Evolutionary conservation across 164 flowering plant genomes (phyloP).

Genomic region (Stephania yunnanensis): DNA sequence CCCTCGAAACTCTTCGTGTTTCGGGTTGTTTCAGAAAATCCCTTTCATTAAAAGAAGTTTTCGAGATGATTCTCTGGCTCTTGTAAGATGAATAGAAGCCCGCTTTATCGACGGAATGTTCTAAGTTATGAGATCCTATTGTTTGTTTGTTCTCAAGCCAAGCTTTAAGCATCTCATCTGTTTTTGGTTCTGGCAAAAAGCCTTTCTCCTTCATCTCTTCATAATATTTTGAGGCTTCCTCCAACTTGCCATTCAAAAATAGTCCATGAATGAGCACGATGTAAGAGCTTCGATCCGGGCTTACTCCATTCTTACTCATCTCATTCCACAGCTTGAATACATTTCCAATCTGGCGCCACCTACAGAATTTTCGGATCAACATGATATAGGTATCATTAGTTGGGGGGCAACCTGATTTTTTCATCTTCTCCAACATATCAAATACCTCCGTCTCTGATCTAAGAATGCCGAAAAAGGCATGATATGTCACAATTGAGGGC

Average conservation of each 20-base stretch:
- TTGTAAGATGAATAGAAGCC: constrained; percentile 11
- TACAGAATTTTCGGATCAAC: constrained; percentile 74
- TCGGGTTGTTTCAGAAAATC: constrained; percentile 45
- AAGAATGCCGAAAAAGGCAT: constrained; percentile 51
- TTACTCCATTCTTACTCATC: constrained; percentile 53
- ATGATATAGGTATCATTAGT: constrained; percentile 61
- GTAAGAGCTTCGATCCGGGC: constrained; percentile 71
- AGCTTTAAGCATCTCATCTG: constrained; percentile 58
- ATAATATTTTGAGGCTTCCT: constrained; percentile 59
- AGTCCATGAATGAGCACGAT: constrained; percentile 72
- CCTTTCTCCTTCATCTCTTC: constrained; percentile 66
- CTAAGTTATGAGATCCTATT: constrained; percentile 15
- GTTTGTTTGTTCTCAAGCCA: constrained; percentile 46
- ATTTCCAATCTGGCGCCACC: constrained; percentile 65
- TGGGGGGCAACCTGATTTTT: constrained; percentile 43
- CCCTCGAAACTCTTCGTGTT: constrained; percentile 45
- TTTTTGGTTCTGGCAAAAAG: constrained; percentile 56
- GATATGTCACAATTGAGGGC: constrained; percentile 65
- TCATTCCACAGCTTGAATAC: constrained; percentile 68
- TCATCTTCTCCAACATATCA: constrained; percentile 61
- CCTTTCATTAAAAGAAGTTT: constrained; percentile 16
- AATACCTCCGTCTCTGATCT: constrained; percentile 64
- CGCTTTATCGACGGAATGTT: constrained; percentile 16
- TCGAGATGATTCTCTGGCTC: constrained; percentile 13
- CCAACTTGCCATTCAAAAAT: constrained; percentile 67